phyloP scores from a whole-genome alignment of 305 asterid genomes.

The Solanum aculeatissimum region DNA sequence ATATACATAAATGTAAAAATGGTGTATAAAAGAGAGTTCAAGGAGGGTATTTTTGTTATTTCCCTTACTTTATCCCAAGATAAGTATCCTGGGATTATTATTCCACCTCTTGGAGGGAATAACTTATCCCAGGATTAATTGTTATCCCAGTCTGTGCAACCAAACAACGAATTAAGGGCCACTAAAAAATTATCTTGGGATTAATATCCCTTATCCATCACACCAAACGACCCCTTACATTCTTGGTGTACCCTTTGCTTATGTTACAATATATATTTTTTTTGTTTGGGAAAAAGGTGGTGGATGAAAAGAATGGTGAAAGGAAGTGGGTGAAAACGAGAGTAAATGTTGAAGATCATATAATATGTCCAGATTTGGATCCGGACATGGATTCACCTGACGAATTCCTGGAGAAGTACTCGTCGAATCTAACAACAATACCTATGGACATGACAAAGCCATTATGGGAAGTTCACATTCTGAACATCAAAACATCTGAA shows the following conservation, averaged over 20 bases:
- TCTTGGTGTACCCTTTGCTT: background rate
- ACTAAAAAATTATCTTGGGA: too few relatives aligned
- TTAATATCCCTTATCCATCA: too few relatives aligned
- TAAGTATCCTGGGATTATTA: too few relatives aligned
- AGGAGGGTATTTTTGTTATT: too few relatives aligned
- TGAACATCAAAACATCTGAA: slow-evolving; percentile 31
- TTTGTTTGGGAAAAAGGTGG: background rate
- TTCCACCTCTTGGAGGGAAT: too few relatives aligned
- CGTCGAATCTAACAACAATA: slow-evolving; percentile 8
- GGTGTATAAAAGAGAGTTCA: too few relatives aligned
- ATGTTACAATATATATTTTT: too few relatives aligned
- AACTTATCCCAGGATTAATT: too few relatives aligned
- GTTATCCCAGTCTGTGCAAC: too few relatives aligned
- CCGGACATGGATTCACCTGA: slow-evolving; percentile 25
- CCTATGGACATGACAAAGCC: slow-evolving; percentile 29
- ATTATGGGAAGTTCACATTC: slow-evolving; percentile 37
- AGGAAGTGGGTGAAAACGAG: slow-evolving; percentile 20
- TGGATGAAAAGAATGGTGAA: slow-evolving; percentile 1
- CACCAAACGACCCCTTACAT: background rate
- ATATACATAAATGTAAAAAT: too few relatives aligned
- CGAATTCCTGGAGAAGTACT: slow-evolving; percentile 23
- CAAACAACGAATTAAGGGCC: too few relatives aligned
- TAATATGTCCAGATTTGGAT: slow-evolving; percentile 19
- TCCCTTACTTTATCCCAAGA: too few relatives aligned
- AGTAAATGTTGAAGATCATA: slow-evolving; percentile 29